Percentiles rank a stretch among this genome's conserved stretches.
Conservation (phyloP, 768 basidiomycete species). For the Boletus rubroflammeus region DNA sequence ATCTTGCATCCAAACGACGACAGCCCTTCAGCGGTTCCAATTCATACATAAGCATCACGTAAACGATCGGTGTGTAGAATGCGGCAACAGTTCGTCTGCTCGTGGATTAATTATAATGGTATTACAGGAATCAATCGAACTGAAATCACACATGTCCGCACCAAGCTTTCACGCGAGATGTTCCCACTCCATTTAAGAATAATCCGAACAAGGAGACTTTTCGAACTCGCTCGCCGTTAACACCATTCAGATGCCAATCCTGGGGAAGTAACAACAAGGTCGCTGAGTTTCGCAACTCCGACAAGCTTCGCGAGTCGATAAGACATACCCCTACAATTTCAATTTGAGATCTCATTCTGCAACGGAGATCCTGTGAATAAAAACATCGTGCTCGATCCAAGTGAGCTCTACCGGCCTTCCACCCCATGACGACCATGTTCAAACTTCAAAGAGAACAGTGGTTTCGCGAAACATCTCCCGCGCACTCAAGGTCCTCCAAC, state of each 20-base stretch:
- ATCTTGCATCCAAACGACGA: not conserved
- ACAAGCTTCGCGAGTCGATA: not conserved
- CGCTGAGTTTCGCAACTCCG: slow-evolving; percentile 1
- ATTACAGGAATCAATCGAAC: not conserved
- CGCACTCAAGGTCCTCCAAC: no score
- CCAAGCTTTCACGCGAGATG: no score
- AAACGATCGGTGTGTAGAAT: not conserved
- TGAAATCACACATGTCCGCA: not conserved
- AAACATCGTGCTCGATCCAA: not conserved
- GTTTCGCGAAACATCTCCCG: not conserved
- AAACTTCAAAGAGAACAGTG: not conserved
- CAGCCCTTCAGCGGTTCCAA: not conserved
- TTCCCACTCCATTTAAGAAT: no score
- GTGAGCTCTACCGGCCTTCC: not conserved
- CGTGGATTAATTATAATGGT: not conserved
- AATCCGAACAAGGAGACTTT: not conserved
- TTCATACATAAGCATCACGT: not conserved
- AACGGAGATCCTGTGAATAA: not conserved
- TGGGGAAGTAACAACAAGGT: not conserved
- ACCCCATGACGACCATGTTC: not conserved
- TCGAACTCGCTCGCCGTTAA: not conserved
- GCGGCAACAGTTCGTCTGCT: not conserved
- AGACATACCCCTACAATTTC: no score
- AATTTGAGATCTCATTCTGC: not conserved
- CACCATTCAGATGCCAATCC: not conserved